Conservation (phyloP, 106 monocot species). For the Dendrobium huoshanense region DNA sequence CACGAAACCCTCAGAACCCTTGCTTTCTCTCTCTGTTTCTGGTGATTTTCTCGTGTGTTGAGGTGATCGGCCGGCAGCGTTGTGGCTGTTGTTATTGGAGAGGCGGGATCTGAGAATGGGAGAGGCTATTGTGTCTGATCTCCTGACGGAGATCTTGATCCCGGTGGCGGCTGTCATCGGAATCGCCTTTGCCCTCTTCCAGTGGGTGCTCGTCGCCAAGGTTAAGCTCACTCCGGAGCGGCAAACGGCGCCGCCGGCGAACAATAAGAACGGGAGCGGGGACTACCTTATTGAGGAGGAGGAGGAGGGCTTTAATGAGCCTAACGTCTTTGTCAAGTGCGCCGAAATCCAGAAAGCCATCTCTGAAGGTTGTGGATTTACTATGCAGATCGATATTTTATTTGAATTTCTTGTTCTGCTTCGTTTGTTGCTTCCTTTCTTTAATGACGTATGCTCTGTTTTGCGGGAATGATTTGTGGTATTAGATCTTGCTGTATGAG, state of each 20-base stretch:
- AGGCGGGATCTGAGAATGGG: conserved; percentile 27
- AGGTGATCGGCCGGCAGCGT: neutral
- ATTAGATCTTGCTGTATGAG: neutral
- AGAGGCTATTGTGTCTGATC: conserved; percentile 33
- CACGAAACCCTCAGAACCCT: no score
- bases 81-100: neutral
- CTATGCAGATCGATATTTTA: neutral
- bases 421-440: neutral
- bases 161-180: conserved; percentile 55
- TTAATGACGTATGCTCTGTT: neutral
- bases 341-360: conserved; percentile 72
- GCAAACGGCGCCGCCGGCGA: neutral
- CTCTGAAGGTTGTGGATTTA: conserved; percentile 45
- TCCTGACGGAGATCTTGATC: conserved; percentile 47
- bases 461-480: neutral
- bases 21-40: no score
- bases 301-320: conserved; percentile 44
- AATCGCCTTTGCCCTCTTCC: conserved; percentile 50
- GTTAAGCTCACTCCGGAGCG: conserved; percentile 31
- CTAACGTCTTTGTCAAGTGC: conserved; percentile 37
- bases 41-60: neutral
- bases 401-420: neutral
- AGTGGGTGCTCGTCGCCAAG: conserved; percentile 54
- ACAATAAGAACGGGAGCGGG: conserved; percentile 35
- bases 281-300: conserved; percentile 57